Conservation (phyloP, 768 basidiomycete species). For the Termitomyces heimii region DNA sequence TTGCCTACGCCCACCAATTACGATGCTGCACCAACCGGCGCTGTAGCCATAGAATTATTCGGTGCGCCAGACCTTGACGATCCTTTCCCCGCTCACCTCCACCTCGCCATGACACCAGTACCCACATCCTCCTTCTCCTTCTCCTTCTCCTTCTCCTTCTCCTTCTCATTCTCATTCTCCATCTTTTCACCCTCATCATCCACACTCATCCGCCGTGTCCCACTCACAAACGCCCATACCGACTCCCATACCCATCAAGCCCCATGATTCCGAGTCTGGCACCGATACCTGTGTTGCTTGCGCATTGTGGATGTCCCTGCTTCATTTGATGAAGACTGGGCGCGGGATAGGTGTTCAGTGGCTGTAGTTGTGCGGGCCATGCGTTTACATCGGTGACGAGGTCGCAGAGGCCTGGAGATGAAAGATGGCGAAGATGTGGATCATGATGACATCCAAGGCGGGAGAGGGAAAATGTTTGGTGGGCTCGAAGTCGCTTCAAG, state of each 20-base stretch:
- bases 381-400: background rate
- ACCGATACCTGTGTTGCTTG: slow-evolving; percentile 9
- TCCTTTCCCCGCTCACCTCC: slow-evolving; percentile 6
- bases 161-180: no score
- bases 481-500: background rate
- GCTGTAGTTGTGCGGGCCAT: background rate
- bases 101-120: slow-evolving; percentile 16
- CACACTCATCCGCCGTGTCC: background rate
- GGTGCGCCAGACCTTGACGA: slow-evolving; percentile 15
- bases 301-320: background rate
- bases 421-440: background rate
- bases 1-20: background rate
- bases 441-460: background rate
- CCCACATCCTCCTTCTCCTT: background rate
- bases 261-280: slow-evolving; percentile 20
- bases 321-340: background rate
- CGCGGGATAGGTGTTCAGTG: background rate
- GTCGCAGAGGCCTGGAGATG: background rate
- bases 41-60: background rate
- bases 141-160: no score
- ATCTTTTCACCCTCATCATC: background rate
- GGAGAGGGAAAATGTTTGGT: background rate
- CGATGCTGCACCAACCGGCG: background rate
- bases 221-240: slow-evolving; percentile 15
- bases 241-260: slow-evolving; percentile 18